Evolutionary conservation across 2,329 filamentous ascomycete species (phyloP), one percentile per base, ranked within the genome.

Genomic region (Sporothrix phasma): DNA sequence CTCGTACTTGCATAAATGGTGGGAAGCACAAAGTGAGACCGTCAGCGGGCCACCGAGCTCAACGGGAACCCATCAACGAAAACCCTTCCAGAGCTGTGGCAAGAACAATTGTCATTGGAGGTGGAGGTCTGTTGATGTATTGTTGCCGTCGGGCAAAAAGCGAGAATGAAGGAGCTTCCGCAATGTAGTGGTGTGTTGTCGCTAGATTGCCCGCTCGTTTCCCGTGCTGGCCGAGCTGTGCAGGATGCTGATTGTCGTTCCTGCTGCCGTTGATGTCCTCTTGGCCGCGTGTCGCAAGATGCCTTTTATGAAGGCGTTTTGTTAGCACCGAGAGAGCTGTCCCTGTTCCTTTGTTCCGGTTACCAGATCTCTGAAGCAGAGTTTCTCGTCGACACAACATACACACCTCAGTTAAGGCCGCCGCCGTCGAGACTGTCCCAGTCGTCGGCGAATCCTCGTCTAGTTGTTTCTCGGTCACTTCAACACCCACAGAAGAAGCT

Each of bases 1-100:
- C 66, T 69, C 64, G 66, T 66, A 66, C 67, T 69, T 68, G 69
- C 71, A 73, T 72, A 71, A 67, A 68, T 54, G 58, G 64, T 34
- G 62, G 64, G 51, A 60, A 65, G 65, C 59, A 66, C 63, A 65
- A 62, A 39, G 29, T 46, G 29, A 59, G 65, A 66, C 62, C 62
- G 39, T 66, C 62, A 49, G 64, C 43, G 43, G 62, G 62, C 53
- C 63, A 60, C 61, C 51, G 26, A 61, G 61, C 56, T 65, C 65
- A 65, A 51, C 43, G 61, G 39, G 34, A 34, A 29, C 61, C 64
- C 63, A 65, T 65, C 29, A 54, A 62, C 47, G 49, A 58, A 51
- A 34, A 29, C 47, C 19, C 22, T 22, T 31, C 3, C 34, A 6
- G 37, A 46, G n/a, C 10, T 29, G 34, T 37, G 60, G 56, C 46